Evolutionary conservation across 306 rosid species (phyloP).

Genomic region (Canavalia ensiformis): DNA sequence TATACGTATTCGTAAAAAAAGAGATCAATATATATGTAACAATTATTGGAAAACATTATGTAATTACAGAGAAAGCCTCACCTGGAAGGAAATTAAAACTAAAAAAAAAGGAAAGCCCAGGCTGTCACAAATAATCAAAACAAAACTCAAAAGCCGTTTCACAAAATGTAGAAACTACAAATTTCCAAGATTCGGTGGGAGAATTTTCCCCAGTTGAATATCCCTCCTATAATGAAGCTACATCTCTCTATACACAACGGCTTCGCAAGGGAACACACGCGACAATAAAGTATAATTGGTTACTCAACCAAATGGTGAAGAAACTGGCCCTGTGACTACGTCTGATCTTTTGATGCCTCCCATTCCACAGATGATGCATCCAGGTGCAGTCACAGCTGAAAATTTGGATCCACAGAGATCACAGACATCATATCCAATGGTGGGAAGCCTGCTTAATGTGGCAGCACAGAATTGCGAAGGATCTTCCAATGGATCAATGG

Average conservation of each 20-base stretch:
- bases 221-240: background rate
- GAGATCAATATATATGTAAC: no score
- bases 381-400: slow-evolving; percentile 83
- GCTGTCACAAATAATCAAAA: slow-evolving; percentile 43
- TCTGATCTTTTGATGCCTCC: slow-evolving; percentile 96
- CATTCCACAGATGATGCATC: slow-evolving; percentile 97
- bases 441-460: slow-evolving; percentile 93
- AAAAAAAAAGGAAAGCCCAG: no score
- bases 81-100: background rate
- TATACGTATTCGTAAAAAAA: slow-evolving; percentile 13
- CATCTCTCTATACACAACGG: slow-evolving; percentile 24
- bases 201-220: background rate
- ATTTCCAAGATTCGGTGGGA: slow-evolving; percentile 12
- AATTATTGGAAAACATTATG: slow-evolving; percentile 33
- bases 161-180: slow-evolving; percentile 32
- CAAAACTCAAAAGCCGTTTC: slow-evolving; percentile 15
- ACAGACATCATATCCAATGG: slow-evolving; percentile 98
- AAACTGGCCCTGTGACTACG: slow-evolving; percentile 83
- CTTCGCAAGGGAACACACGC: slow-evolving; percentile 14
- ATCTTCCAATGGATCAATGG: slow-evolving; percentile 94
- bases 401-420: slow-evolving; percentile 98
- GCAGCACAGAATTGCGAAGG: slow-evolving; percentile 96
- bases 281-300: background rate
- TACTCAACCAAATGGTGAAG: slow-evolving; percentile 94
- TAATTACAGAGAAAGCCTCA: slow-evolving; percentile 37